Conservation (phyloP, 371 early-diverging fungal species). For the Saksenaea vasiformis region DNA sequence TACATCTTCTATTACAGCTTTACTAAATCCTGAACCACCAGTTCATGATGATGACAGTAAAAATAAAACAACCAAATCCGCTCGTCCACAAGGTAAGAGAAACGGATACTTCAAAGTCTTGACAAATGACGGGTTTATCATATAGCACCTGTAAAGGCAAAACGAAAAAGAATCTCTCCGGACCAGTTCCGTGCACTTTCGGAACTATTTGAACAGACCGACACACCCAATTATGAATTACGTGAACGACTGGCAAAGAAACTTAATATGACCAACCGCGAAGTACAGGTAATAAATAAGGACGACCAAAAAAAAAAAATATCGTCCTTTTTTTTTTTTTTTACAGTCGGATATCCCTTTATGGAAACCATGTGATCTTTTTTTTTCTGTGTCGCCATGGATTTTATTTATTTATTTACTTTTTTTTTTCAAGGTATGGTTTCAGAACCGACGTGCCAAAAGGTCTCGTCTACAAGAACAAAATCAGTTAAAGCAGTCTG, state of each 20-base stretch:
- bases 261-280: slow-evolving; percentile 91
- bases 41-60: slow-evolving; percentile 1
- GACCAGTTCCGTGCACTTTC: slow-evolving; percentile 71
- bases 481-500: slow-evolving; percentile 11
- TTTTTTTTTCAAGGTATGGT: slow-evolving; percentile 26
- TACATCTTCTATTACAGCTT: slow-evolving; percentile 14
- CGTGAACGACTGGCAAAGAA: slow-evolving; percentile 82
- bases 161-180: slow-evolving; percentile 76
- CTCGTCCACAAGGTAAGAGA: slow-evolving; percentile 1
- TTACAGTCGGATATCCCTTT: not conserved
- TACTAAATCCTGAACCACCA: slow-evolving; percentile 18
- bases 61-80: not conserved
- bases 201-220: slow-evolving; percentile 71
- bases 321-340: not conserved
- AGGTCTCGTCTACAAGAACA: slow-evolving; percentile 27
- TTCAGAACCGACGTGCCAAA: slow-evolving; percentile 37
- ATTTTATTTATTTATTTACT: slow-evolving; percentile 14
- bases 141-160: slow-evolving; percentile 44
- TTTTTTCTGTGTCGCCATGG: slow-evolving; percentile 17
- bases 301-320: not conserved
- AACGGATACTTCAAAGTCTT: too few relatives aligned
- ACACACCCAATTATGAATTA: slow-evolving; percentile 87
- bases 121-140: too few relatives aligned
- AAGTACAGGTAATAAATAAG: slow-evolving; percentile 76
- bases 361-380: slow-evolving; percentile 11